phyloP scores from a whole-genome alignment of 176 grass and related monocot species.

The Carex cristatella region DNA sequence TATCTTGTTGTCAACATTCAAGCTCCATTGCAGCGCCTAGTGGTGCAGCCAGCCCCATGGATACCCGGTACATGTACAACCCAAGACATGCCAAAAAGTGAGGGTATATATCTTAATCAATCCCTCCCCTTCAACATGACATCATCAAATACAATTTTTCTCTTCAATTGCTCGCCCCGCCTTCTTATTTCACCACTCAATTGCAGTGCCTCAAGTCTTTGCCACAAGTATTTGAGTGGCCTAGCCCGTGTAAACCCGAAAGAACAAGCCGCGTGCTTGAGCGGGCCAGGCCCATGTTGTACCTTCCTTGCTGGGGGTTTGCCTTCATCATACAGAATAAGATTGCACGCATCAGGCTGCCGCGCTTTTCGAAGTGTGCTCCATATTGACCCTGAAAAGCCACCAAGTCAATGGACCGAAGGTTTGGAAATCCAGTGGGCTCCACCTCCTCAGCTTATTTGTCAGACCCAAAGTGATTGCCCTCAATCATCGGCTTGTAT shows the following conservation, averaged over 20 bases:
- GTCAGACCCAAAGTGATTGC: slow-evolving; percentile 23
- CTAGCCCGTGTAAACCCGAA: background rate
- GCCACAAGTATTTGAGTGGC: slow-evolving; percentile 10
- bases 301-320: slow-evolving; percentile 25
- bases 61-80: slow-evolving; percentile 9
- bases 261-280: background rate
- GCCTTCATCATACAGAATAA: slow-evolving; percentile 25
- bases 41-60: slow-evolving; percentile 19
- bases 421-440: slow-evolving; percentile 31
- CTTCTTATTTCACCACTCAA: slow-evolving; percentile 30
- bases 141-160: slow-evolving; percentile 29
- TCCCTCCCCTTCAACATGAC: slow-evolving; percentile 33
- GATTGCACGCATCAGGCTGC: slow-evolving; percentile 17
- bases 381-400: slow-evolving; percentile 17
- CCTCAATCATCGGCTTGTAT: slow-evolving; percentile 8
- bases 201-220: slow-evolving; percentile 24
- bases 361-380: slow-evolving; percentile 28
- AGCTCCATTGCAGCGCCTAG: background rate
- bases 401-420: slow-evolving; percentile 22
- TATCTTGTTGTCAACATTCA: slow-evolving; percentile 21
- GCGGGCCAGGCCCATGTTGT: slow-evolving; percentile 16
- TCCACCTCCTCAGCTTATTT: slow-evolving; percentile 18
- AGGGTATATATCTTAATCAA: slow-evolving; percentile 30
- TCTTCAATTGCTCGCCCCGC: slow-evolving; percentile 31
- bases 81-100: slow-evolving; percentile 22